Conservation (phyloP, 1,284 basidiomycete species). For the Psilocybe mexicana region DNA sequence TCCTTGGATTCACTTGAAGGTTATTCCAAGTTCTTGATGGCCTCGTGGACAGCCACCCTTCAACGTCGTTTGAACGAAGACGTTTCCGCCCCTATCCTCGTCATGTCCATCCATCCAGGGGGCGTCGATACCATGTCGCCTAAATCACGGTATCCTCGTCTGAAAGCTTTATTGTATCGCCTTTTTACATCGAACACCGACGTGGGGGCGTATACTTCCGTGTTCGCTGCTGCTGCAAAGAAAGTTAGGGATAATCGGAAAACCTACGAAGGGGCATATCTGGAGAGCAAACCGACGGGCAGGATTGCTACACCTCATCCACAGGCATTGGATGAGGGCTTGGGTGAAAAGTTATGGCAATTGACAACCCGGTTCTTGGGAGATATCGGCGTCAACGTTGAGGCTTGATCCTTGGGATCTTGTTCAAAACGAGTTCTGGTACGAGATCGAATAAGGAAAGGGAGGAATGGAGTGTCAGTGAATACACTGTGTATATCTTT, state of each 20-base stretch:
- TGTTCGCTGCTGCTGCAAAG: constrained; percentile 21
- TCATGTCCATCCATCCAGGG: constrained; percentile 20
- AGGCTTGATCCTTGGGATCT: background rate
- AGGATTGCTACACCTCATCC: constrained; percentile 12
- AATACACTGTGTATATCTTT: too few species aligned
- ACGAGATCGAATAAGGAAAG: background rate
- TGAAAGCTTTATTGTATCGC: constrained; percentile 16
- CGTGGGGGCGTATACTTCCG: constrained; percentile 21
- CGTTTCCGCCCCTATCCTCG: constrained; percentile 17
- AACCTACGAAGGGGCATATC: constrained; percentile 17
- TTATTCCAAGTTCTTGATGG: constrained; percentile 20
- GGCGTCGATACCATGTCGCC: constrained; percentile 23
- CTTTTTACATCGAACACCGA: constrained; percentile 15
- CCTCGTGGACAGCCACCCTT: constrained; percentile 20
- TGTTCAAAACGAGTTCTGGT: background rate
- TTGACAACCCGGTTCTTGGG: constrained; percentile 13
- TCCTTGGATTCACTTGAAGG: constrained; percentile 3
- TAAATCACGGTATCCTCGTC: constrained; percentile 16
- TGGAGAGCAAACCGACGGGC: constrained; percentile 22
- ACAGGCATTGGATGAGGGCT: constrained; percentile 14
- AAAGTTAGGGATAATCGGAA: constrained; percentile 11
- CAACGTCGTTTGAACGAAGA: constrained; percentile 18
- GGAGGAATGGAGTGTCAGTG: too few species aligned
- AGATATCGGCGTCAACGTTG: constrained; percentile 5
- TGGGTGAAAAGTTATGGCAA: constrained; percentile 14